Evolutionary conservation across 1,139 yeast species (phyloP).

Genomic region (Yamadazyma taylorii): DNA sequence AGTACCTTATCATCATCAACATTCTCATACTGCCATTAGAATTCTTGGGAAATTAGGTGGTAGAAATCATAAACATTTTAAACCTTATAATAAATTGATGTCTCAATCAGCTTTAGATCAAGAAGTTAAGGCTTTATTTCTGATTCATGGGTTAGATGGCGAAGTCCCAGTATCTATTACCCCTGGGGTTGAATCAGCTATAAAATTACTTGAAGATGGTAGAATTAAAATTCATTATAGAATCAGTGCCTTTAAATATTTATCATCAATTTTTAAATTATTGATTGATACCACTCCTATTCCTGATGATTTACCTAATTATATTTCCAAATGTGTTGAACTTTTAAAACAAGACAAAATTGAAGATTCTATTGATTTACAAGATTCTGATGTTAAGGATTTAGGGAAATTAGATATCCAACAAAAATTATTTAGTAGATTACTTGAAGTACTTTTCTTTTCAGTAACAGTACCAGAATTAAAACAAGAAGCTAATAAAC

Average conservation of each 20-base stretch:
- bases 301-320: slow-evolving; percentile 54
- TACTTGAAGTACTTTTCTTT: slow-evolving; percentile 71
- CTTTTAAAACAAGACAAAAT: slow-evolving; percentile 47
- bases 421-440: slow-evolving; percentile 56
- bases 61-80: slow-evolving; percentile 81
- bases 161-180: slow-evolving; percentile 73
- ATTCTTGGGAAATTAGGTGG: slow-evolving; percentile 96
- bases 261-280: slow-evolving; percentile 65
- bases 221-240: slow-evolving; percentile 67
- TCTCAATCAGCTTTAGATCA: slow-evolving; percentile 61
- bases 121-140: slow-evolving; percentile 66
- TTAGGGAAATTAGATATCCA: slow-evolving; percentile 54
- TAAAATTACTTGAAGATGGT: slow-evolving; percentile 62
- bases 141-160: slow-evolving; percentile 65
- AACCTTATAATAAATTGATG: slow-evolving; percentile 66
- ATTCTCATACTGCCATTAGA: slow-evolving; percentile 91
- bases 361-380: slow-evolving; percentile 34
- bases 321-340: slow-evolving; percentile 47
- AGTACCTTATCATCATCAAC: slow-evolving; percentile 88
- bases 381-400: slow-evolving; percentile 47
- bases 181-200: slow-evolving; percentile 81
- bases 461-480: slow-evolving; percentile 76
- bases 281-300: slow-evolving; percentile 66
- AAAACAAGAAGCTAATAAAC: slow-evolving; percentile 61
- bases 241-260: slow-evolving; percentile 72